Evolutionary conservation across 2,329 filamentous ascomycete genomes (phyloP).

Genomic region (Ascochyta lentis): DNA sequence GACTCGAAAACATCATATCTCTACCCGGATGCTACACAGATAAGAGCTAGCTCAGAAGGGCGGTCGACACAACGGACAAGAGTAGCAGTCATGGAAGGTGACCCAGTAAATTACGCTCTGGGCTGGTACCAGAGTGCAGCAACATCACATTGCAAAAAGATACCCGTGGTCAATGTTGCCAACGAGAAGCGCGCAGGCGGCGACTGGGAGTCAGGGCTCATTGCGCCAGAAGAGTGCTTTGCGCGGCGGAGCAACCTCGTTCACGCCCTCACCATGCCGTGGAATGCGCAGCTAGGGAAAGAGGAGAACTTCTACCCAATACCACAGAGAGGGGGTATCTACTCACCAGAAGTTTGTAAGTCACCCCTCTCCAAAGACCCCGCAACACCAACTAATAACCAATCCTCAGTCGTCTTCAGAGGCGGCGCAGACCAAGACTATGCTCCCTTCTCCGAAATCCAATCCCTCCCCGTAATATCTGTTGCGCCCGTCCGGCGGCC

Average conservation of each 20-base stretch:
- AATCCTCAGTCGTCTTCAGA: conserved; percentile 69
- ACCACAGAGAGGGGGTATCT: conserved; percentile 71
- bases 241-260: conserved; percentile 77
- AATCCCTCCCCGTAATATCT: conserved; percentile 72
- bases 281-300: conserved; percentile 43
- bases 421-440: conserved; percentile 63
- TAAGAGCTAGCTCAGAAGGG: conserved; percentile 56
- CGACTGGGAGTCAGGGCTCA: conserved; percentile 75
- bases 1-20: conserved; percentile 66
- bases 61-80: conserved; percentile 51
- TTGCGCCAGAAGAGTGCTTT: conserved; percentile 74
- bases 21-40: conserved; percentile 52
- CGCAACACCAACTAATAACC: neutral
- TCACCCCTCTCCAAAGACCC: conserved; percentile 9
- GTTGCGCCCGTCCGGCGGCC: conserved; percentile 75
- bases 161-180: conserved; percentile 75
- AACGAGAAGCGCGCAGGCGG: conserved; percentile 79
- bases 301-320: conserved; percentile 70
- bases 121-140: conserved; percentile 59
- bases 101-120: conserved; percentile 61
- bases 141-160: conserved; percentile 43
- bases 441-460: conserved; percentile 53
- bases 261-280: conserved; percentile 69
- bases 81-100: conserved; percentile 55
- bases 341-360: conserved; percentile 71